Evolutionary conservation across 2,329 filamentous ascomycete genomes (phyloP).

Genomic region (Ramichloridium luteum): DNA sequence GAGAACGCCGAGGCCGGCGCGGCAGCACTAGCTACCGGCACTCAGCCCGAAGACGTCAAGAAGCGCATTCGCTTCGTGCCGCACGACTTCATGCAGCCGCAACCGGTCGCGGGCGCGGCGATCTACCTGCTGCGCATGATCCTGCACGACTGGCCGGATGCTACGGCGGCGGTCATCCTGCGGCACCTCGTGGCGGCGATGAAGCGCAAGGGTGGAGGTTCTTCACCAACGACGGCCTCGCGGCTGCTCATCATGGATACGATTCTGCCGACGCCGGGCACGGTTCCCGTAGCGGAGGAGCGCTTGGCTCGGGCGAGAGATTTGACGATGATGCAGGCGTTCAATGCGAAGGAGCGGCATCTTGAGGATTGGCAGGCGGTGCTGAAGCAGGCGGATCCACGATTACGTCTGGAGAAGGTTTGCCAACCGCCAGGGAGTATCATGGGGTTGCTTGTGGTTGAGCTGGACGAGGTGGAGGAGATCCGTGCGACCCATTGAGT

Average conservation of each 20-base stretch:
- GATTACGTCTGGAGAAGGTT: conserved; percentile 7
- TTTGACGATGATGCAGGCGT: conserved; percentile 16
- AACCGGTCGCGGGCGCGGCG: conserved; percentile 21
- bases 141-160: conserved; percentile 20
- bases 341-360: conserved; percentile 17
- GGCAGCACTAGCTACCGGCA: conserved; percentile 6
- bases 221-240: no score
- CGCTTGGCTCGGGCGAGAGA: conserved; percentile 12
- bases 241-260: conserved; percentile 19
- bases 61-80: conserved; percentile 11
- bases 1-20: conserved; percentile 11
- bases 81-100: conserved; percentile 19
- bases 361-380: conserved; percentile 13
- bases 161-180: conserved; percentile 13
- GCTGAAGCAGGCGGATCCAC: conserved; percentile 5
- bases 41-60: conserved; percentile 4
- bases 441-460: conserved; percentile 12
- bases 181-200: conserved; percentile 9
- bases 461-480: no score
- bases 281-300: conserved; percentile 11
- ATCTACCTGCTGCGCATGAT: conserved; percentile 19
- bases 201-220: conserved; percentile 10
- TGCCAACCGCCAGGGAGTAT: conserved; percentile 11
- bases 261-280: conserved; percentile 10
- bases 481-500: no score